Conservation (phyloP, 176 grass and related monocot genomes). For the Zoysia japonica region DNA sequence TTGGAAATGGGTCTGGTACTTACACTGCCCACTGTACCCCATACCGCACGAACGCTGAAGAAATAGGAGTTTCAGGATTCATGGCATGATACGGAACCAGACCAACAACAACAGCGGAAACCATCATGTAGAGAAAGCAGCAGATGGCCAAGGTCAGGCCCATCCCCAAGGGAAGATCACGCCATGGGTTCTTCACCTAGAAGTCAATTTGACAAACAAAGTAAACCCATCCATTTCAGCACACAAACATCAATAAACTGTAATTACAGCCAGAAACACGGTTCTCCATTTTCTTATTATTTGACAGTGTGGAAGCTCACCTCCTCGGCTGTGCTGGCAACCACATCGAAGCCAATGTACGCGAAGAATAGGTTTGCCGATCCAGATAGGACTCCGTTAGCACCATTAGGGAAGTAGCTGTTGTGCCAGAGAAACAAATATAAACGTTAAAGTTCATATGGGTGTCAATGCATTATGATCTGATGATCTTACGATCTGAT, state of each 20-base stretch:
- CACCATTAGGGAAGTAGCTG: conserved; percentile 83
- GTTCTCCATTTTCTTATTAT: conserved; percentile 7
- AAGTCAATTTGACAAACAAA: conserved; percentile 39
- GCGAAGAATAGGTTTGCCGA: conserved; percentile 93
- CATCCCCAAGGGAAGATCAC: conserved; percentile 83
- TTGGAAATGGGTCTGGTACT: conserved; percentile 35
- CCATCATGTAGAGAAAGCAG: conserved; percentile 93
- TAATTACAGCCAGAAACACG: conserved; percentile 22
- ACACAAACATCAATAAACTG: conserved; percentile 7
- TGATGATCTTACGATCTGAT: not conserved
- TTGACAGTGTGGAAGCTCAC: conserved; percentile 29
- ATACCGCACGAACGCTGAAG: conserved; percentile 63
- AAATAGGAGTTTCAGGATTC: conserved; percentile 89
- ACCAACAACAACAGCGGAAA: conserved; percentile 78
- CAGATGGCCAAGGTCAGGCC: conserved; percentile 61
- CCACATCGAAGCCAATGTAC: conserved; percentile 87
- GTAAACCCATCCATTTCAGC: conserved; percentile 12
- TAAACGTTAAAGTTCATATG: conserved; percentile 14
- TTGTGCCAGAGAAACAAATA: conserved; percentile 34
- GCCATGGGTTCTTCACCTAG: conserved; percentile 91
- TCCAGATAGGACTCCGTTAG: conserved; percentile 65
- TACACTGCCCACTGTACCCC: conserved; percentile 84
- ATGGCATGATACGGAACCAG: conserved; percentile 75
- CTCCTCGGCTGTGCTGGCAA: conserved; percentile 84
- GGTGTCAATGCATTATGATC: not conserved